Base-by-base conservation (phyloP, 208 protist species). In the Trypanosoma conorhini region DNA sequence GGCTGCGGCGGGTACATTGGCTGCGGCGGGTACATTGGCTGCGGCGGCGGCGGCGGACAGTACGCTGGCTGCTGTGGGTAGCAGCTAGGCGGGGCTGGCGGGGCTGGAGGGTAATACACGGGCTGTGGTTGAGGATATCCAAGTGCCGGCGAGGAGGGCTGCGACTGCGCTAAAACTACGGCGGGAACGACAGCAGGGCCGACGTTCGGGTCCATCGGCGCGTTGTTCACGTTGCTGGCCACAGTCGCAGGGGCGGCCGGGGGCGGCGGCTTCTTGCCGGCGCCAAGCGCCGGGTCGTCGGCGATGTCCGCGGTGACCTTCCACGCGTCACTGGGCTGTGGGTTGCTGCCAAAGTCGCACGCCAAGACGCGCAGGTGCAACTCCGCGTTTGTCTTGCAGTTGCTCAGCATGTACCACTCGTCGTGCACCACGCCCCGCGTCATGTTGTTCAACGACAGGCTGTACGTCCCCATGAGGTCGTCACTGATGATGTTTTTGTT, bases 311-410 rank as follows among this genome's bases (percentile, higher is more conserved):
- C 62, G 5, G 84, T 89, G 21, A 88, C 65, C 80, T 84, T 89
- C 87, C 87, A 88, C 64, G 58, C 22, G 35, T 90, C 74, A 31
- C 79, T 66, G 1, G 74, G 57, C 44, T 69, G 62, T 19, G 83
- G 76, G 0, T 48, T n/a, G 15, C 35, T 64, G 12, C 87, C 87
- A 75, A 95, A 93, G 74, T 93, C 87, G 33, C 85, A 70, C 1
- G 90, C 87, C 17, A 93, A 58, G 12, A 91, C 17, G 44, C 87
- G 87, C 17, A 95, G 13, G 62, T 77, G 86, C 57, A 95, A 35
- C 71, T 93, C 86, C 26, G 85, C 77, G 4, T 81, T 85, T 44
- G 77, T 84, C 59, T 88, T 87, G 57, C 76, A 82, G 57, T 86
- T 73, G 1, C 76, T 54, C 5, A 95, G 76, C 4, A 90, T 67